Percentiles rank a stretch among this genome's conserved stretches.
phyloP scores from a whole-genome alignment of 2,329 filamentous ascomycete genomes.

The Neofusicoccum umdonicola region DNA sequence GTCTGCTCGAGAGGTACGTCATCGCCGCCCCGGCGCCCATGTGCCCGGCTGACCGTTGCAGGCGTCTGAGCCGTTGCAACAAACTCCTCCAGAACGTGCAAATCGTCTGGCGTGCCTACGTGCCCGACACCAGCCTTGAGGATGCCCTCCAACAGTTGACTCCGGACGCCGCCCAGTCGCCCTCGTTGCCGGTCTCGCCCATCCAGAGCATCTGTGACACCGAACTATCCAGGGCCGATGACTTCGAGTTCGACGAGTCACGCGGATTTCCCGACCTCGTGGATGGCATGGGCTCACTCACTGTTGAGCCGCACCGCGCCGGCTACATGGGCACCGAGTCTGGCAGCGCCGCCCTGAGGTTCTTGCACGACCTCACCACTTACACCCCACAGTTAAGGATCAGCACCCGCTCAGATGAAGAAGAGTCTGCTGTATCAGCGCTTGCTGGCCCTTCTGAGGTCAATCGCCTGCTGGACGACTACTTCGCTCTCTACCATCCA shows the following conservation, averaged over 20 bases:
- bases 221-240: conserved; percentile 12
- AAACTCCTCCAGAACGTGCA: not conserved
- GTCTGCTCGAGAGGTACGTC: not conserved
- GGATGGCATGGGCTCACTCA: conserved; percentile 18
- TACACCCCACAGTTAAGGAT: not conserved
- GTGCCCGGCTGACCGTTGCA: not conserved
- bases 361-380: not conserved
- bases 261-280: conserved; percentile 16
- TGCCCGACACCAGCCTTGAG: not conserved
- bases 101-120: not conserved
- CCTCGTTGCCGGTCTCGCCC: not conserved
- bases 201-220: not conserved
- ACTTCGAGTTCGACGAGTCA: conserved; percentile 17
- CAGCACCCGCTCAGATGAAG: not conserved
- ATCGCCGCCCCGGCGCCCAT: no score
- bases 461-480: conserved; percentile 36
- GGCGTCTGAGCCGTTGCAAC: not conserved
- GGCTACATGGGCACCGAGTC: conserved; percentile 50
- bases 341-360: conserved; percentile 44
- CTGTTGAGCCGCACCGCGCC: conserved; percentile 27
- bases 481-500: conserved; percentile 48
- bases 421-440: not conserved
- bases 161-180: not conserved
- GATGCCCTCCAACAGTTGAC: not conserved
- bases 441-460: not conserved